Base-by-base conservation (phyloP, 1,139 yeast species). In the Taiozyma onychis region DNA sequence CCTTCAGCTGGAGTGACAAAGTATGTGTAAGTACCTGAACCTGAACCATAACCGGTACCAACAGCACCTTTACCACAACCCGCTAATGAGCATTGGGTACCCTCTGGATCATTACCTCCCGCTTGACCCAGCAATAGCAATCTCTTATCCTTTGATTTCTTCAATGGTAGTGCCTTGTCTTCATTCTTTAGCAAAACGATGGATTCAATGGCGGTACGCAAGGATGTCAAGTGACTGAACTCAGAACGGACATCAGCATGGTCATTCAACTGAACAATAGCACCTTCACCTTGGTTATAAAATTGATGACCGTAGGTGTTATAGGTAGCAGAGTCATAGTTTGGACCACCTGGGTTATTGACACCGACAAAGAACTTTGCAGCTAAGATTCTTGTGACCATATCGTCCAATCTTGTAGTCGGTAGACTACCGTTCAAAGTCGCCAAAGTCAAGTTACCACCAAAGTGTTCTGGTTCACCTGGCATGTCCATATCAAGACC, bases 401-500 rank as follows among this genome's bases (percentile, higher is more conserved):
- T 81, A 59, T 81, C 86, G 61, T 79, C 76, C 22, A 81, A 65
- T 53, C 85, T 67, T 53, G 70, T 70, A 54, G 75, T 76, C 3
- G 82, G 76, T 7, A 81, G 60, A 0, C 83, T 73, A 27, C 75
- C 74, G 61, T 80, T 80, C 61, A 75, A 73, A 9, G 78, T 75
- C 1, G 83, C 76, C 45, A 74, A 61, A 0, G 85, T 78, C 51
- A 81, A 66, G 44, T 76, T 66, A 3, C 80, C 75, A 1, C 84
- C 85, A 77, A 79, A 78, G 54, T 70, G 74, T 6, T 82, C 27
- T 72, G 50, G 72, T 68, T 78, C 81, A 24, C 84, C 85, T 0
- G 86, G 86, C 85, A 81, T 80, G 18, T 76, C 68, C 83, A 81
- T 77, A 64, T 81, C 86, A 34, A 79, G 66, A 8, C 87, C 87